Evolutionary conservation across 1,284 basidiomycete species (phyloP), one percentile per base, ranked within the genome.

Genomic region (Sporisorium graminicola): DNA sequence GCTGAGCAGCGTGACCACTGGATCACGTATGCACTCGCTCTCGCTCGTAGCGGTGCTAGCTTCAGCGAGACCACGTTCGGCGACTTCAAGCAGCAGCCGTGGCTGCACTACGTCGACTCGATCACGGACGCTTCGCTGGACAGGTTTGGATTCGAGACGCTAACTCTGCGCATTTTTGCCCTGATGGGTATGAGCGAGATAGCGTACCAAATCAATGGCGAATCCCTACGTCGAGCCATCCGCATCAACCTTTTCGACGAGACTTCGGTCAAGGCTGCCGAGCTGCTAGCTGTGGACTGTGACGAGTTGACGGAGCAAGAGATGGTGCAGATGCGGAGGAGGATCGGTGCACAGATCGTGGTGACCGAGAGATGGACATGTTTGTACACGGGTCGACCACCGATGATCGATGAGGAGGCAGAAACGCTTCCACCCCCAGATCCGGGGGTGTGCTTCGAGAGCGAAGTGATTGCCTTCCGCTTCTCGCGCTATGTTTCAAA

Each of bases 391-490:
- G 58, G 61, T 6, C 18, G 58, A 26, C 53, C 51, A 5, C 71
- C 71, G n/a, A 74, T 74, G 62, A 58, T 74, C 26, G 71, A 74
- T 12, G 63, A 74, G 1, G 71, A 72, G 12, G 69, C 64, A 1
- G 64, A 63, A 4, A 26, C 18, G n/a, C 46, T 72, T 7, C 56
- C 64, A 0, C 0, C n/a, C 5, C 69, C 69, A 0, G 55, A 37
- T 7, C 26, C 53, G 12, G 54, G 52, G 0, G 46, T n/a, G 9
- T 56, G 58, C 53, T 9, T 26, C 5, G 60, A 56, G 18, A 27
- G 12, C 29, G 69, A 72, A 37, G 52, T 66, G 29, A 10, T 56
- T 0, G 10, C 56, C 1, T 24, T 33, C 16, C 29, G 4, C 2
- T 62, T 72, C 20, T 63, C 59, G n/a, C 31, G 42, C 16, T 66